phyloP scores from a whole-genome alignment of 1,284 basidiomycete genomes.

The Mycena sp. region DNA sequence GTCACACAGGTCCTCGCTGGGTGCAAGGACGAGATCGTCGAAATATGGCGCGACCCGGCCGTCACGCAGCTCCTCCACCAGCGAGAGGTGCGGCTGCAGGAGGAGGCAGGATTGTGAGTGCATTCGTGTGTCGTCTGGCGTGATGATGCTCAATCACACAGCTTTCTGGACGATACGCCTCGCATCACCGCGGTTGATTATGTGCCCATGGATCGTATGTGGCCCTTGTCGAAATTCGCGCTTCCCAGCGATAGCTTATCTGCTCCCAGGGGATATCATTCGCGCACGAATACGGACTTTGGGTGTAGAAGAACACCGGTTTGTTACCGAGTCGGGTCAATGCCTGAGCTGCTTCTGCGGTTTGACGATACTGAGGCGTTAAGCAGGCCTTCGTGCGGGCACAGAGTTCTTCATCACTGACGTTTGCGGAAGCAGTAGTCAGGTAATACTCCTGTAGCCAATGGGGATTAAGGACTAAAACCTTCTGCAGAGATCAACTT shows the following conservation, averaged over 20 bases:
- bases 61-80: conserved; percentile 2
- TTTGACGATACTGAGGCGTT: conserved; percentile 7
- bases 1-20: conserved; percentile 22
- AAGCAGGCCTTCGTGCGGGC: conserved; percentile 44
- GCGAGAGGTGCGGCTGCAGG: conserved; percentile 7
- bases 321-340: conserved; percentile 53
- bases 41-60: conserved; percentile 19
- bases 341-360: not conserved
- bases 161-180: conserved; percentile 71
- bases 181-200: conserved; percentile 64
- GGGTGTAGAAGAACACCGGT: conserved; percentile 74
- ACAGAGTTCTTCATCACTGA: conserved; percentile 75
- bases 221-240: not conserved
- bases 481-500: conserved; percentile 24
- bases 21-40: conserved; percentile 16
- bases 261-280: conserved; percentile 62
- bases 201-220: conserved; percentile 63
- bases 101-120: conserved; percentile 26
- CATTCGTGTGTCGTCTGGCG: not conserved
- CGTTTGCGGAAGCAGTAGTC: conserved; percentile 69
- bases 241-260: not conserved
- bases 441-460: conserved; percentile 42
- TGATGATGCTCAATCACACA: conserved; percentile 33
- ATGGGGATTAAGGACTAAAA: not conserved
- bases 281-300: conserved; percentile 71